These are phyloP conservation scores for Sarcodon aspratus DNA, from an alignment of 768 basidiomycete species.

Conservation along the genomic window DNA sequence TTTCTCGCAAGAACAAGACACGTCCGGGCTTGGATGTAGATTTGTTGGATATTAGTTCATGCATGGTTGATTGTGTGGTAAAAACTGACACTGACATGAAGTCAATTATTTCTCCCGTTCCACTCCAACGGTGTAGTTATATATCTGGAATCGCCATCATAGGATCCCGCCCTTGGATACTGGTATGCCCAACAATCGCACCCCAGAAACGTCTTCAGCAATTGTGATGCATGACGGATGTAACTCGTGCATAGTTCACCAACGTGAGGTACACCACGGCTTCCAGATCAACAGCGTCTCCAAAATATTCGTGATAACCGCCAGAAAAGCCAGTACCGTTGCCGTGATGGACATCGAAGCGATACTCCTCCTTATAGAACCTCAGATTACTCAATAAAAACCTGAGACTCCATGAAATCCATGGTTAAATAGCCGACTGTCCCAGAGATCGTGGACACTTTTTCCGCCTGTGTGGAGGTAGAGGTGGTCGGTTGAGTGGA, in stretches of 20 bases:
- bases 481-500: conserved; percentile 94
- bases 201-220: conserved; percentile 97
- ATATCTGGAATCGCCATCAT: conserved; percentile 51
- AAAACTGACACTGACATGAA: conserved; percentile 46
- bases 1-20: conserved; percentile 51
- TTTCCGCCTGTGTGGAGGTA: conserved; percentile 94
- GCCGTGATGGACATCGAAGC: conserved; percentile 92
- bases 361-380: conserved; percentile 91
- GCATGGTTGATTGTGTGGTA: not conserved
- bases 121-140: conserved; percentile 81
- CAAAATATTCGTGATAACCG: conserved; percentile 98
- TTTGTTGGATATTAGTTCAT: conserved; percentile 23
- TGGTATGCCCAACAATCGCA: conserved; percentile 87
- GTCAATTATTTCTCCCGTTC: conserved; percentile 86
- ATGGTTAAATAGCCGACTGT: conserved; percentile 96
- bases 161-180: conserved; percentile 80
- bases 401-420: conserved; percentile 90
- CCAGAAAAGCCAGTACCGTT: conserved; percentile 97
- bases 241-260: conserved; percentile 81
- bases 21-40: conserved; percentile 63
- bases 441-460: conserved; percentile 95
- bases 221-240: conserved; percentile 82
- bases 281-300: conserved; percentile 71
- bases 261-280: conserved; percentile 96
- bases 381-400: conserved; percentile 93